Conservation (phyloP, 345 rosid genomes). For the Anastatica hierochuntica region DNA sequence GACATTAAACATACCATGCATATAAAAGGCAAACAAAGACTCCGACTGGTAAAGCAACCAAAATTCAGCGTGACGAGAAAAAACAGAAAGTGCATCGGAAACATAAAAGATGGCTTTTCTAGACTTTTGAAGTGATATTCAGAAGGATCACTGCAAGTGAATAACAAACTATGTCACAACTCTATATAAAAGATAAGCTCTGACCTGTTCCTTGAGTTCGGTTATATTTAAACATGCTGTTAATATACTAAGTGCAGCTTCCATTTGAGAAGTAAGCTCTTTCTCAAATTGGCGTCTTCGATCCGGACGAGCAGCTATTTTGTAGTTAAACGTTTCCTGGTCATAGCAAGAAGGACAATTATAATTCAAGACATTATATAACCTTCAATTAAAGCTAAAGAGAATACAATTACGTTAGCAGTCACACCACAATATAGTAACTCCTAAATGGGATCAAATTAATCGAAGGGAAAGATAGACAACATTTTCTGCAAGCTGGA, state of each 20-base stretch:
- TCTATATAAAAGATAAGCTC: conserved; percentile 13
- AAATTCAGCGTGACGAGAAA: no score
- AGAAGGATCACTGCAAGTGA: conserved; percentile 5
- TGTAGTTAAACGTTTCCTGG: conserved; percentile 91
- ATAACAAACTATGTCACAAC: neutral
- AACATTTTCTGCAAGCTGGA: no score
- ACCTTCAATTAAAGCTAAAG: conserved; percentile 3
- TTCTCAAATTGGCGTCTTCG: conserved; percentile 88
- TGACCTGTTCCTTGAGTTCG: conserved; percentile 91
- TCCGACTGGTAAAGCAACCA: no score
- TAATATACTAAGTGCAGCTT: conserved; percentile 66
- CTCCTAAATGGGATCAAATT: neutral
- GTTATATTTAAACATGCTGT: conserved; percentile 65
- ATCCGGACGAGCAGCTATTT: conserved; percentile 98
- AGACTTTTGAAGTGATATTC: no score
- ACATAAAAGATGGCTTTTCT: no score
- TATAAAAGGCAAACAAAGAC: no score
- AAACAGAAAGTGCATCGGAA: no score
- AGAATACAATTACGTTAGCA: neutral
- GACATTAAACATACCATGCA: no score
- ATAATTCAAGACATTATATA: neutral
- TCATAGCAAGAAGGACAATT: conserved; percentile 18
- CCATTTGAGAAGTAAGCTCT: conserved; percentile 84
- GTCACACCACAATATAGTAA: no score
- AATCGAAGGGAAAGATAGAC: no score